Conservation (phyloP, 2,329 filamentous ascomycete genomes). For the Berkeleyomyces basicola region DNA sequence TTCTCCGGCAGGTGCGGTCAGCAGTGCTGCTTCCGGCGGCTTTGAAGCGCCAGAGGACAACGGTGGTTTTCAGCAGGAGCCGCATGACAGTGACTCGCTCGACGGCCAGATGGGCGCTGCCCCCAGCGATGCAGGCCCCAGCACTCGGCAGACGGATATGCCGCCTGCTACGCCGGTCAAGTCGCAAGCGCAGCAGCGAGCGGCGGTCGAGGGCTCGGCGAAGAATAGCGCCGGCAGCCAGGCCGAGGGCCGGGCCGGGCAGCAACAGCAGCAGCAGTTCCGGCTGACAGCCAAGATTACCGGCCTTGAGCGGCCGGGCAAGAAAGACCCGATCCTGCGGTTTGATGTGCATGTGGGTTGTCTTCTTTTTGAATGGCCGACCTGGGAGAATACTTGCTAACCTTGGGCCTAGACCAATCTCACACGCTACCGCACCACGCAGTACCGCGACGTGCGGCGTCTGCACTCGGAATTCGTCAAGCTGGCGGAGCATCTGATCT, state of each 20-base stretch:
- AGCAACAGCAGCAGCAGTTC: constrained; percentile 43
- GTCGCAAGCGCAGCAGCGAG: constrained; percentile 17
- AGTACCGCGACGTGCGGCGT: constrained; percentile 92
- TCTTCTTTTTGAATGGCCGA: not conserved
- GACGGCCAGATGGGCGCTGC: not conserved
- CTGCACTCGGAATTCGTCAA: constrained; percentile 93
- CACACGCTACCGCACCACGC: constrained; percentile 92
- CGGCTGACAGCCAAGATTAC: constrained; percentile 92
- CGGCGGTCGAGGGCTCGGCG: constrained; percentile 13
- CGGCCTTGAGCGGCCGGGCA: constrained; percentile 75
- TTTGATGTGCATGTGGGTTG: constrained; percentile 81
- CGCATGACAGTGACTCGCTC: not conserved
- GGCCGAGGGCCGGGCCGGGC: not conserved
- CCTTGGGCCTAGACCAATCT: constrained; percentile 62
- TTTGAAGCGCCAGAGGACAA: not conserved
- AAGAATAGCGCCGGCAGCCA: not conserved
- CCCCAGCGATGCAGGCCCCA: too few relatives aligned
- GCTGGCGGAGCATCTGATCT: constrained; percentile 88
- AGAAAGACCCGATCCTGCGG: constrained; percentile 85
- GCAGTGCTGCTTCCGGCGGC: not conserved
- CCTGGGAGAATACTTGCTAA: not conserved
- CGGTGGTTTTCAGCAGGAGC: not conserved
- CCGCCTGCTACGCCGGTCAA: constrained; percentile 16
- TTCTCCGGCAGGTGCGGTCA: not conserved
- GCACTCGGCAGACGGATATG: not conserved